Conservation (phyloP, 2,329 filamentous ascomycete genomes). For the Beauveria australis region DNA sequence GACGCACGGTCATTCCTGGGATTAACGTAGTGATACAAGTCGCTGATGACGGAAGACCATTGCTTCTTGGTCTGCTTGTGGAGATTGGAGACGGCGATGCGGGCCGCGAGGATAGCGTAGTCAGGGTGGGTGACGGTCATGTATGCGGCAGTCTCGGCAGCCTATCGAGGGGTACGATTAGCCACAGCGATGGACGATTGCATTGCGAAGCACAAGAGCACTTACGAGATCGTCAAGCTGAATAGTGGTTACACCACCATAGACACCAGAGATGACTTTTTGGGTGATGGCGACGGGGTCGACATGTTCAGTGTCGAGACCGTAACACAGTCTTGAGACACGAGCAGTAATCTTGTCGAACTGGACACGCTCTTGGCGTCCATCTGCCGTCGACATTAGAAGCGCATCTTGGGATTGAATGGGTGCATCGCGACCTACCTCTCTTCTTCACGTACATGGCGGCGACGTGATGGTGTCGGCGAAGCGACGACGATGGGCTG, state of each 20-base stretch:
- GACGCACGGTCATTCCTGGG: conserved; percentile 76
- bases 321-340: conserved; percentile 95
- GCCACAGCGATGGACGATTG: background rate
- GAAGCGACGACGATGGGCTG: conserved; percentile 13
- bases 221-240: conserved; percentile 94
- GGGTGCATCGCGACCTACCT: conserved; percentile 36
- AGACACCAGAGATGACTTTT: conserved; percentile 98
- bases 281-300: conserved; percentile 97
- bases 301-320: conserved; percentile 87
- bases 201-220: conserved; percentile 11
- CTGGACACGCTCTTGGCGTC: conserved; percentile 98
- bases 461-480: conserved; percentile 19
- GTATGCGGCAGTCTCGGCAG: conserved; percentile 96
- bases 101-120: conserved; percentile 95
- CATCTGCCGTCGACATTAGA: conserved; percentile 55
- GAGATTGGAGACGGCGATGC: conserved; percentile 97
- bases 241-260: conserved; percentile 92
- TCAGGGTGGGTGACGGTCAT: conserved; percentile 99
- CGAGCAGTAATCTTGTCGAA: conserved; percentile 99
- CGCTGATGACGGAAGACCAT: conserved; percentile 89
- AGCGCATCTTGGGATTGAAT: background rate
- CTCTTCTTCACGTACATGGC: conserved; percentile 57
- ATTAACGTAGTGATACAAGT: conserved; percentile 94
- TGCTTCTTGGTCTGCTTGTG: conserved; percentile 99
- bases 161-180: conserved; percentile 44